These are phyloP conservation scores for Cytospora piceae DNA, from an alignment of 2,329 filamentous ascomycete genomes.

Conservation along the genomic window DNA sequence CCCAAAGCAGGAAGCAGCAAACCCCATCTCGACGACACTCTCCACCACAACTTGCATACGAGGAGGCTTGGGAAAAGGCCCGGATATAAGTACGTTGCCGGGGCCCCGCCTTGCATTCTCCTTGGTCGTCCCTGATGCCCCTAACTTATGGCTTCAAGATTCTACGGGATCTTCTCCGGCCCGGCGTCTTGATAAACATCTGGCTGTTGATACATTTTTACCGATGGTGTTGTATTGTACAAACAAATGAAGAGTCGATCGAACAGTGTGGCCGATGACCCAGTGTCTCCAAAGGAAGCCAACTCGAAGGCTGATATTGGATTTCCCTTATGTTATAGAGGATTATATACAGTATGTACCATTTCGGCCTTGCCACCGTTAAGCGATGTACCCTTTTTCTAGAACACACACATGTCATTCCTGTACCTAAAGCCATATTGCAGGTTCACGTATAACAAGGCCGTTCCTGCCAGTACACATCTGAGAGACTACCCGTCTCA, in stretches of 20 bases:
- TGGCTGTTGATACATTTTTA: neutral
- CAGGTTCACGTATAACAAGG: constrained; percentile 25
- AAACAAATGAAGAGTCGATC: neutral
- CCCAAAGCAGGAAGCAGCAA: constrained; percentile 9
- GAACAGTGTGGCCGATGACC: neutral
- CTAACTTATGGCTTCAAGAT: neutral
- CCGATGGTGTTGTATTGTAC: neutral
- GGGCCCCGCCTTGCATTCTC: neutral
- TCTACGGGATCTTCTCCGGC: neutral
- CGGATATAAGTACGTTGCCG: neutral
- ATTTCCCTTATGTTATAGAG: constrained; percentile 4
- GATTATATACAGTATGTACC: constrained; percentile 20
- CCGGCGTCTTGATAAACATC: neutral
- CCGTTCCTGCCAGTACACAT: constrained; percentile 6
- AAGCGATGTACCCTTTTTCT: constrained; percentile 19
- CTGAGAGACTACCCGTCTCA: neutral
- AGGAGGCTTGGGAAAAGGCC: constrained; percentile 1
- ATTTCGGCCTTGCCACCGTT: constrained; percentile 12
- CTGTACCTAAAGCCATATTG: constrained; percentile 15
- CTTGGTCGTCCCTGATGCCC: neutral
- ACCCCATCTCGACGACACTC: neutral
- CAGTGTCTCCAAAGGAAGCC: neutral
- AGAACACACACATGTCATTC: constrained; percentile 20
- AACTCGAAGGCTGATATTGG: neutral
- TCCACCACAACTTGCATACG: neutral